Evolutionary conservation across 306 rosid genomes (phyloP), one percentile per base, ranked within the genome.

Genomic region (Quercus glauca): DNA sequence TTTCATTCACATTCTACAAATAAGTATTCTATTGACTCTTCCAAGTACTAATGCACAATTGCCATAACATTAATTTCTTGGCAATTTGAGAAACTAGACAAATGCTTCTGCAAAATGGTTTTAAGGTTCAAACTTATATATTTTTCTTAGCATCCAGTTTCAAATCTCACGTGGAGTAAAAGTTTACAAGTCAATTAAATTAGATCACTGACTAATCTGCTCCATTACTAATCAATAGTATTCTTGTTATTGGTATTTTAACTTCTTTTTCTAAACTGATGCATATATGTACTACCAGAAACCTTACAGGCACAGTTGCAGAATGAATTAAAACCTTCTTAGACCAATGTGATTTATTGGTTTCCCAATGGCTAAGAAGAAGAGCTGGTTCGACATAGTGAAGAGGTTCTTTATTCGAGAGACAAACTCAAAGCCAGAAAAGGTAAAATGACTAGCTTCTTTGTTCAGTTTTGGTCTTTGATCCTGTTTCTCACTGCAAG

Each of bases 331-430:
- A 82, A 35, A 35, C 41, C 41, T 35, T 35, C 41, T 35, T 35
- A 1, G 41, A 78, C 83, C 86, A 76, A 58, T 80, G 83, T 84
- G 83, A 79, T 71, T 64, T 29, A 4, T 56, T 52, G 73, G 68
- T 81, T 81, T 74, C 76, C 65, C 82, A 85, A 94, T 91, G 98
- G 92, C 90, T 45, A 92, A 88, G 85, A 88, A 87, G 86, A 93
- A 90, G 87, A 86, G 93, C 75, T 92, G 97, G 97, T 89, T 94
- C 79, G 86, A 57, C 85, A 55, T 91, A 15, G 90, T 92, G 86
- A 92, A 91, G 86, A 90, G 90, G 80, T 81, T 92, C 74, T 94
- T 94, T 56, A 41, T 71, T 76, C 73, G 93, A 87, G 94, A 88
- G 21, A 73, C 90, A 67, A 87, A 88, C 58, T 82, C 91, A 3